Percentiles rank a stretch among this genome's conserved stretches.
These are phyloP conservation scores for Suhomyces wounanorum DNA, from an alignment of 1,139 yeast genomes.

Conservation along the genomic window DNA sequence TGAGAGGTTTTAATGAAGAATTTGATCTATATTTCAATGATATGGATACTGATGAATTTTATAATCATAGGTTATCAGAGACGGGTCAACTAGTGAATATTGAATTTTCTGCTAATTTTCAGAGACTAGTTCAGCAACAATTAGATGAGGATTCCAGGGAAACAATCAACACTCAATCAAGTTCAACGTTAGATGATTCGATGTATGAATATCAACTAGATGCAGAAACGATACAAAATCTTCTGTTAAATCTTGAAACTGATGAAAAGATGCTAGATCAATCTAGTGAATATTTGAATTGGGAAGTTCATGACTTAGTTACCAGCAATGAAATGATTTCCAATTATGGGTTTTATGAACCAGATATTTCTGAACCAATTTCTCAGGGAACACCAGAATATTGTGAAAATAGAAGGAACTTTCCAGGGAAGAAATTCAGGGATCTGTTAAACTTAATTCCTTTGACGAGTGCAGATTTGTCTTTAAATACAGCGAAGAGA, in stretches of 20 bases:
- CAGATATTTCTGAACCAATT: conserved; percentile 19
- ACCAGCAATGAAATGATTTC: conserved; percentile 13
- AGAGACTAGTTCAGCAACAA: conserved; percentile 1
- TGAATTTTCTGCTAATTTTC: not conserved
- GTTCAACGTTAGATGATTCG: not conserved
- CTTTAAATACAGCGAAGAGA: conserved; percentile 25
- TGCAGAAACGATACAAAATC: not conserved
- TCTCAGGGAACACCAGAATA: conserved; percentile 23
- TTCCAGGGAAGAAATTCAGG: conserved; percentile 37
- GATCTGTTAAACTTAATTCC: conserved; percentile 29
- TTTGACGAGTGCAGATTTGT: conserved; percentile 25
- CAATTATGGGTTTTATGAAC: conserved; percentile 20
- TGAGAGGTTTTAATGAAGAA: not conserved
- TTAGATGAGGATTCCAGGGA: not conserved
- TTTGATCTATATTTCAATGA: conserved; percentile 7
- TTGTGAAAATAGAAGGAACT: conserved; percentile 25
- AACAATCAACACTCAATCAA: not conserved
- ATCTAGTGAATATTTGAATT: conserved; percentile 24
- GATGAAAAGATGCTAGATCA: not conserved
- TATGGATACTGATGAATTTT: conserved; percentile 6
- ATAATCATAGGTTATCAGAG: not conserved
- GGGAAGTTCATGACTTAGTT: conserved; percentile 26
- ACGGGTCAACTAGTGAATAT: not conserved
- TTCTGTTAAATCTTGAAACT: not conserved
- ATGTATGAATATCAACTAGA: not conserved